Base-by-base conservation (phyloP, 75 land plant species). In the Picea sitchensis region DNA sequence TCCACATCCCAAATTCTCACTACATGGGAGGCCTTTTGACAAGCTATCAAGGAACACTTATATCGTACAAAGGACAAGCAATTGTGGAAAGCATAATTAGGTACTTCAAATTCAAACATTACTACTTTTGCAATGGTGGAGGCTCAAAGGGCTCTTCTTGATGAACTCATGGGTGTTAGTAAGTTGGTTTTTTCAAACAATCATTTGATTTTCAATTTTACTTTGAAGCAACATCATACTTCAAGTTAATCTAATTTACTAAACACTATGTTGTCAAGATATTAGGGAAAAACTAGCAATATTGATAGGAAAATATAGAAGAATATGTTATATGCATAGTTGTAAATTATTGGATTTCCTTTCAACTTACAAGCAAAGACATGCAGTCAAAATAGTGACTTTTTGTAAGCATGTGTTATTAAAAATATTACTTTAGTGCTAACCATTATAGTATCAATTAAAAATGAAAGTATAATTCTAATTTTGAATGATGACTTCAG, bases 391-490 rank as follows among this genome's bases (percentile, higher is more conserved):
- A 1, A 41, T 69, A n/a, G 5, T 34, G 7, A 36, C 17, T 36
- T 18, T 69, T 17, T 44, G 0, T 4, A 38, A 20, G 73, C 17
- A 15, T 36, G n/a, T 32, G 15, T 67, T 14, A 17, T 67, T 36
- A 17, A 18, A n/a, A 65, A 30, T 26, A 26, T 26, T 26, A 26
- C 26, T 26, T 26, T 36, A 44, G 5, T 44, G 47, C 99, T 95
- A 20, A 96, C 83, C 41, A 88, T 95, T 58, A 94, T 93, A n/a
- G 98, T 84, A 83, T 96, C 98, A 61, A 98, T 96, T 65, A 98
- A 96, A 41, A 95, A 98, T 47, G 98, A 93, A 87, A 95, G 99
- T 65, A 96, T 96, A n/a, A 96, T 87, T 77, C 98, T 98, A 86
- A 96, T 61, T 77, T 92, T 85, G 73, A 94, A 88, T 76, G 76